Evolutionary conservation across 495 filamentous ascomycete species (phyloP).

Genomic region (Terfezia claveryi): DNA sequence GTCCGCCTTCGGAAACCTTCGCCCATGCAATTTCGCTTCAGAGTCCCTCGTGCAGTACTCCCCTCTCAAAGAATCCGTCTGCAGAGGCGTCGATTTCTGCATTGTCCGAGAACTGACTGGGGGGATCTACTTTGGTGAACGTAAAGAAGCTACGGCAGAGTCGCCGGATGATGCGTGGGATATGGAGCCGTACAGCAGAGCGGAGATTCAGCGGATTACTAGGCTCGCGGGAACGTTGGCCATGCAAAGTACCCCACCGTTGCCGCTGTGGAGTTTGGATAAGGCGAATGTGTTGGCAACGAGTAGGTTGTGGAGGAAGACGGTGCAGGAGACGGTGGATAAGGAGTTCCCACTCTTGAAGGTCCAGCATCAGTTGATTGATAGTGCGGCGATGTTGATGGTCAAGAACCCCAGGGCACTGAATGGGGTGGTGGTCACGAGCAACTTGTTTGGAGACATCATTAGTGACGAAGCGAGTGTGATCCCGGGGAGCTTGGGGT

Average conservation of each 20-base stretch:
- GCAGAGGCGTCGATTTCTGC: conserved; percentile 77
- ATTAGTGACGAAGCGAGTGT: conserved; percentile 92
- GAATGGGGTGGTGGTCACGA: conserved; percentile 83
- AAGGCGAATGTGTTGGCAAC: conserved; percentile 97
- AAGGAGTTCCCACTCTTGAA: conserved; percentile 79
- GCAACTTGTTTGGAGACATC: conserved; percentile 93
- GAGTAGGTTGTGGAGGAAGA: conserved; percentile 71
- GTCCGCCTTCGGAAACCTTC: conserved; percentile 86
- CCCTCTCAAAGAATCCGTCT: conserved; percentile 70
- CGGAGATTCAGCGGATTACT: conserved; percentile 77
- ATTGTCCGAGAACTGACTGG: conserved; percentile 87
- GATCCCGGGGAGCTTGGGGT: conserved; percentile 75
- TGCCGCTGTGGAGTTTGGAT: conserved; percentile 72
- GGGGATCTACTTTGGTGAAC: conserved; percentile 91
- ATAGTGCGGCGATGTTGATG: conserved; percentile 92
- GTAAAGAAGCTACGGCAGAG: conserved; percentile 63
- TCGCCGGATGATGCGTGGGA: conserved; percentile 47
- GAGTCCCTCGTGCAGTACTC: conserved; percentile 69
- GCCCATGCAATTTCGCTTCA: conserved; percentile 90
- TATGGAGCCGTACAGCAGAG: conserved; percentile 69
- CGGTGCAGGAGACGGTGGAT: conserved; percentile 54
- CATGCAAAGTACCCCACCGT: conserved; percentile 52
- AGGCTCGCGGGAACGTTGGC: conserved; percentile 68
- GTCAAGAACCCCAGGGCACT: conserved; percentile 79
- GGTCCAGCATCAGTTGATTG: conserved; percentile 78